Evolutionary conservation across 257 asterid species (phyloP), one percentile per base, ranked within the genome.

Genomic region (Solanum sitiens): DNA sequence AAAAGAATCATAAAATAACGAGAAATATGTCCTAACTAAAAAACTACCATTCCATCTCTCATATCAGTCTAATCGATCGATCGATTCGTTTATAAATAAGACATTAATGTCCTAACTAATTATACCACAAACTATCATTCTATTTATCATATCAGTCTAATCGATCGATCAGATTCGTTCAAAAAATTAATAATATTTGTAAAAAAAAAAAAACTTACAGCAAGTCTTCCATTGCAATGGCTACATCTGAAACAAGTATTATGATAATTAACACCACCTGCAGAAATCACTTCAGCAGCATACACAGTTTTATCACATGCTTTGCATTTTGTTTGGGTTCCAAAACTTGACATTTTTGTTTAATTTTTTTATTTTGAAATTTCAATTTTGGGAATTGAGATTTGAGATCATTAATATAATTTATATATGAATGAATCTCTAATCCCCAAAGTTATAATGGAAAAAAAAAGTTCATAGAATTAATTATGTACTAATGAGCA

Each of bases 251-350:
- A 94, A 86, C 95, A 94, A 4, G 91, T 87, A 83, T 91, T 94
- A 88, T 94, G 97, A 61, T 90, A 93, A 11, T 93, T 88, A 59
- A 92, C 88, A 42, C 97, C 97, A 87, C 92, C 92, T 0, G 94
- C 94, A 56, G 97, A 90, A 86, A 94, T 89, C 87, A 93, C 91
- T 89, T 94, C 95, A 7, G 88, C 93, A 85, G 92, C 91, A 90
- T 94, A 91, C 53, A 94, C 97, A 27, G 95, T 90, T 88, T 93
- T 90, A 42, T 93, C 95, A 72, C 97, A 94, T 53, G 94, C 92
- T 89, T 91, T 93, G 90, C 97, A 94, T 90, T 94, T 94, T 44
- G 88, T 86, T 44, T 67, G 84, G 15, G 89, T 82, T 44, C 91
- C 90, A 56, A 61, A 76, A 39, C 82, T 79, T 44, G 90, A 76